These are phyloP conservation scores for Ophiostoma quercus DNA, from an alignment of 2,329 filamentous ascomycete genomes.

Conservation along the genomic window DNA sequence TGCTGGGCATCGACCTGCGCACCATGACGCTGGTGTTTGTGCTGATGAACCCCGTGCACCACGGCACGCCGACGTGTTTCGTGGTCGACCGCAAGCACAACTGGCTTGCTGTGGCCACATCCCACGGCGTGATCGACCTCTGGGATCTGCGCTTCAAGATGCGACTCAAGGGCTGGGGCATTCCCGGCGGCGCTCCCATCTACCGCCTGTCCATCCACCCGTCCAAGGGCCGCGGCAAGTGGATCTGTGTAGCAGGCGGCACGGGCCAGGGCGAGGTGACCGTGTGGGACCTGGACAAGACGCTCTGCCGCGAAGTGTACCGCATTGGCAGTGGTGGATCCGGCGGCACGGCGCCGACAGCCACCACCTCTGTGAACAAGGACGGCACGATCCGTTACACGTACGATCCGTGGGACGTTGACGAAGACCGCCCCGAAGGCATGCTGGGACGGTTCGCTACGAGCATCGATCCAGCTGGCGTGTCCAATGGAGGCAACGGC, in stretches of 20 bases:
- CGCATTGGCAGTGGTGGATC: conserved; percentile 52
- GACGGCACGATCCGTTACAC: conserved; percentile 54
- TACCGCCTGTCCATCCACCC: conserved; percentile 76
- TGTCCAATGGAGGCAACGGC: conserved; percentile 23
- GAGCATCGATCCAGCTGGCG: conserved; percentile 58
- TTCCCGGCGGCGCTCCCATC: conserved; percentile 74
- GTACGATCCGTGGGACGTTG: conserved; percentile 82
- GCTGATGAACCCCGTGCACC: conserved; percentile 81
- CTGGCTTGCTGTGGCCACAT: conserved; percentile 88
- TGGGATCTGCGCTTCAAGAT: conserved; percentile 97
- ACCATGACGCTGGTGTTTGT: conserved; percentile 78
- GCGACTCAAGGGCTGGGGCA: conserved; percentile 79
- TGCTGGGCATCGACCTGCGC: conserved; percentile 79
- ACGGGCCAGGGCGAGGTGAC: conserved; percentile 84
- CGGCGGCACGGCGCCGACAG: neutral
- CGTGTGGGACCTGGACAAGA: conserved; percentile 92
- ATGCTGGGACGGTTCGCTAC: conserved; percentile 83
- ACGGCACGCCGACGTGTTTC: conserved; percentile 88
- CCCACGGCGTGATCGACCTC: conserved; percentile 84
- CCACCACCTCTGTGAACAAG: conserved; percentile 29
- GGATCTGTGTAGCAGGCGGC: conserved; percentile 84
- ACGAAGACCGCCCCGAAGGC: conserved; percentile 80
- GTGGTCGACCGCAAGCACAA: conserved; percentile 79
- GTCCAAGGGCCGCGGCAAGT: conserved; percentile 69
- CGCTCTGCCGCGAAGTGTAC: conserved; percentile 82